phyloP scores from a whole-genome alignment of 2,329 filamentous ascomycete genomes.

The Aschersonia sp. region DNA sequence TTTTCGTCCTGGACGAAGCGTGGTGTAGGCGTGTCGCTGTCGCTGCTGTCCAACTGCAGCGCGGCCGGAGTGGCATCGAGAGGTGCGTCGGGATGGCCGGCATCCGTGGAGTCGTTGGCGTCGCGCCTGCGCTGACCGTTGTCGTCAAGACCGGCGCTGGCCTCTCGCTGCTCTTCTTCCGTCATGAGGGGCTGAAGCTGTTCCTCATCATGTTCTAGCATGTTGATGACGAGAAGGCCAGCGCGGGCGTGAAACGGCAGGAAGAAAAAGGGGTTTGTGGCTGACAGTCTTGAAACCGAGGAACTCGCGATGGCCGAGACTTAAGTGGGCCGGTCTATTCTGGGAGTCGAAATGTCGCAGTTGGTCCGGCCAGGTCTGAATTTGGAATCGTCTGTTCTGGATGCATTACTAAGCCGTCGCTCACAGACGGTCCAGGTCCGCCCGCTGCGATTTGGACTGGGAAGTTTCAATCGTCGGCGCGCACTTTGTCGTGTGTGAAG shows the following conservation, averaged over 20 bases:
- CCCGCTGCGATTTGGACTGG: too few species aligned
- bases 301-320: background rate
- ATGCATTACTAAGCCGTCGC: background rate
- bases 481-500: too few species aligned
- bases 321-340: background rate
- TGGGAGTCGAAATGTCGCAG: background rate
- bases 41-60: constrained; percentile 29
- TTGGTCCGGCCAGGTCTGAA: background rate
- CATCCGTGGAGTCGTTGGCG: constrained; percentile 4
- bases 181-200: constrained; percentile 25
- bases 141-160: constrained; percentile 10
- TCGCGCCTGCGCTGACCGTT: constrained; percentile 1
- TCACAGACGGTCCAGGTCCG: too few species aligned
- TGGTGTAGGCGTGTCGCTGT: constrained; percentile 31
- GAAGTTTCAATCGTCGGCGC: too few species aligned
- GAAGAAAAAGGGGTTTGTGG: background rate
- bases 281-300: background rate
- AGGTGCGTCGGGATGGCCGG: constrained; percentile 27
- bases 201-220: constrained; percentile 17
- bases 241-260: background rate
- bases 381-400: too few species aligned
- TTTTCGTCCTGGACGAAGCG: constrained; percentile 44
- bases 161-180: constrained; percentile 16
- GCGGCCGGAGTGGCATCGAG: constrained; percentile 17
- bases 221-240: constrained; percentile 8